phyloP scores from a whole-genome alignment of 805 yeast species.

The Scheffersomyces amazonensis region DNA sequence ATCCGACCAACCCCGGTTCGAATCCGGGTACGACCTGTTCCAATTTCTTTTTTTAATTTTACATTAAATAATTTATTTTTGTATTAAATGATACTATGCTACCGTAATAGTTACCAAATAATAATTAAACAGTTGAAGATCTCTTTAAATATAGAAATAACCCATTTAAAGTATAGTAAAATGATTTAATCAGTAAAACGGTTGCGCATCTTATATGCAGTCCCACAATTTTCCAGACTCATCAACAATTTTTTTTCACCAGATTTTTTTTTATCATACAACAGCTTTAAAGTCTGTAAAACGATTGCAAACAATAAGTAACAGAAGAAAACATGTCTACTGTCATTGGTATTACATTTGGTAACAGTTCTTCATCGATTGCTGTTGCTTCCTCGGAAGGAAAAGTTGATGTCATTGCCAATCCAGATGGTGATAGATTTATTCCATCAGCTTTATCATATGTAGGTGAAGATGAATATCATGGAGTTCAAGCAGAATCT shows the following conservation, averaged over 20 bases:
- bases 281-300: no score
- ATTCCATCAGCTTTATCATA: constrained; percentile 92
- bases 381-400: constrained; percentile 86
- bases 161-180: no score
- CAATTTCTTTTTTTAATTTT: constrained; percentile 1
- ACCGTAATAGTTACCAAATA: no score
- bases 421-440: constrained; percentile 98
- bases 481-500: constrained; percentile 93
- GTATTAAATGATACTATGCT: no score
- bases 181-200: no score
- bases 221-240: no score
- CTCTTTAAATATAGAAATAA: no score
- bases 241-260: constrained; percentile 2
- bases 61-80: no score
- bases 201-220: no score
- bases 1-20: constrained; percentile 84
- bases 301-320: not conserved
- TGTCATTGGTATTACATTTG: constrained; percentile 93
- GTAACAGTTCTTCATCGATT: constrained; percentile 93
- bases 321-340: constrained; percentile 26
- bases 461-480: constrained; percentile 93
- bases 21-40: constrained; percentile 65
- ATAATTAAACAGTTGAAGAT: no score
- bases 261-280: not conserved
- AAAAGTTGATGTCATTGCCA: constrained; percentile 94